phyloP scores from a whole-genome alignment of 2,329 filamentous ascomycete genomes.

The Colletotrichum agaves region DNA sequence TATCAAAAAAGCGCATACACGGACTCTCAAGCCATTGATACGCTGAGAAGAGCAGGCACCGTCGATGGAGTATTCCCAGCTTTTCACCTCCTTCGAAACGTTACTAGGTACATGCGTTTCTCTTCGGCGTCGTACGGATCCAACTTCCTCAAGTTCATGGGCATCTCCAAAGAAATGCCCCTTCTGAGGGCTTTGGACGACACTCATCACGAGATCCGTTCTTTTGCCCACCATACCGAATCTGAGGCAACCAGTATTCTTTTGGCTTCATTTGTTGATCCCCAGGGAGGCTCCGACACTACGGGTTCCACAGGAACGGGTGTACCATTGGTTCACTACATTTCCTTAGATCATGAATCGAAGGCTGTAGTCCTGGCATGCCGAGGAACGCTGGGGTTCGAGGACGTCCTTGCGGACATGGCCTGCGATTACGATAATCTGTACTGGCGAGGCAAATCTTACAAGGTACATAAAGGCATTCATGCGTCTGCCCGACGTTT shows the following conservation, averaged over 20 bases:
- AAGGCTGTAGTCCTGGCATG: conserved; percentile 79
- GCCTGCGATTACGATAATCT: conserved; percentile 78
- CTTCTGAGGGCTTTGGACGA: conserved; percentile 53
- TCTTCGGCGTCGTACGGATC: conserved; percentile 75
- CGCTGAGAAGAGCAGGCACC: conserved; percentile 61
- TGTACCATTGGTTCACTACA: conserved; percentile 78
- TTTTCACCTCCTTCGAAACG: conserved; percentile 69
- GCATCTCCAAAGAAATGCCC: conserved; percentile 65
- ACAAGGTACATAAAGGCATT: conserved; percentile 80
- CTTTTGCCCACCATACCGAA: conserved; percentile 72
- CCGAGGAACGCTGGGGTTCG: conserved; percentile 77
- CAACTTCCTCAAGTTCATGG: conserved; percentile 70
- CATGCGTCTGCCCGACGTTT: conserved; percentile 76
- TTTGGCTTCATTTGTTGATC: conserved; percentile 76
- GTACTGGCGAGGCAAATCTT: conserved; percentile 69
- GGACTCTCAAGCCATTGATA: conserved; percentile 59
- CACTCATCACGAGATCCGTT: conserved; percentile 69
- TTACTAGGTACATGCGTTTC: conserved; percentile 73
- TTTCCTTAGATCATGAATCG: conserved; percentile 76
- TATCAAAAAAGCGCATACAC: conserved; percentile 60
- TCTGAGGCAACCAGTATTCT: conserved; percentile 68
- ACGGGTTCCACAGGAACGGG: conserved; percentile 73
- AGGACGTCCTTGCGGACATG: conserved; percentile 79
- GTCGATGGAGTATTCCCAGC: conserved; percentile 69
- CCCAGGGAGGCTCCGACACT: conserved; percentile 73